Evolutionary conservation across 148 eudicot genomes (phyloP), one percentile per base, ranked within the genome.

Genomic region (Camellia sinensis): DNA sequence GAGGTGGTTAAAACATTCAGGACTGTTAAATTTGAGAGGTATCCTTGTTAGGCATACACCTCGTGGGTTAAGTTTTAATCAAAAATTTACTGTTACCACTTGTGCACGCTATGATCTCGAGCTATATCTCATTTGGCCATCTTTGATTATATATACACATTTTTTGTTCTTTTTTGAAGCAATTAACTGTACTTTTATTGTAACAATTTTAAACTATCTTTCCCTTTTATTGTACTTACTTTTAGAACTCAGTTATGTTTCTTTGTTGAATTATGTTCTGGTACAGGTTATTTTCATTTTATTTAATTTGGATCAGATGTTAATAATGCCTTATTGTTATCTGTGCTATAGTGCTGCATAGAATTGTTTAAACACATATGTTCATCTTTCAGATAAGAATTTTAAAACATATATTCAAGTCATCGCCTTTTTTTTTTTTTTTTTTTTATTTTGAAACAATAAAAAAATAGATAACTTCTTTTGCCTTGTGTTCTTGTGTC

Each of bases 1-100:
- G 52, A 62, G 54, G 57, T 73, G 63, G n/a, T 80, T 64, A 61
- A 79, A 57, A 41, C 52, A 22, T 59, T n/a, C 9, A 17, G 45
- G 41, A 79, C 67, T 29, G 46, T 15, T 12, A 79, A 60, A 71
- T 52, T 70, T 69, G 18, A 61, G 29, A 46, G 40, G 14, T 61
- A 40, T 46, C 82, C 82, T 62, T 67, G 43, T 80, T 45, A 60
- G 76, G 41, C 13, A 44, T 59, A 29, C 60, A 71, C 44, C 45
- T 71, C 61, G 29, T 37, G 29, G 62, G 70, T 61, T 22, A 60
- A 70, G 48, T 44, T 17, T 68, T 70, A 40, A 63, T 15, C 2
- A 43, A 57, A 54, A 73, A 37, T 15, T 37, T 71, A 50, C 44
- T 37, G 3, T 74, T 41, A 29, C 12, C 7, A 18, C n/a, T 50